Evolutionary conservation across 2,329 filamentous ascomycete species (phyloP).

Genomic region (Dactylellina cionopaga): DNA sequence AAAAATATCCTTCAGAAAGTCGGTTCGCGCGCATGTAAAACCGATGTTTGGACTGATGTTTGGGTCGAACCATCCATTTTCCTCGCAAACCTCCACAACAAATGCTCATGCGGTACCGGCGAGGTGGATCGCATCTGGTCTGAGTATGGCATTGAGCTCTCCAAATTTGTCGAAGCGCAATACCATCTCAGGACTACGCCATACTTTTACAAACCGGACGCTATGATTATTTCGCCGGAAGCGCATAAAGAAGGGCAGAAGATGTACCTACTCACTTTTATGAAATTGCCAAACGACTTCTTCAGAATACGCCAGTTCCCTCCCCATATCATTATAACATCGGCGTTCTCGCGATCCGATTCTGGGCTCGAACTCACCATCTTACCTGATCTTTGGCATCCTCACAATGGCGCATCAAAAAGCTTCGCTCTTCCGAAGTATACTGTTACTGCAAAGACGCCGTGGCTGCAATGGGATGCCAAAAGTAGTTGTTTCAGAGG

Average conservation of each 20-base stretch:
- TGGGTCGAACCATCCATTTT: conserved; percentile 18
- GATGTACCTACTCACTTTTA: conserved; percentile 30
- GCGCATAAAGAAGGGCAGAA: background rate
- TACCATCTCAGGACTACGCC: conserved; percentile 6
- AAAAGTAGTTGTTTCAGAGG: conserved; percentile 18
- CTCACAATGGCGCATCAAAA: conserved; percentile 13
- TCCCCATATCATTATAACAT: background rate
- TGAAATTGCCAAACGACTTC: background rate
- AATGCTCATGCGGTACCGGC: background rate
- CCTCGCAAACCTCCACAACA: background rate
- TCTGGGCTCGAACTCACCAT: conserved; percentile 6
- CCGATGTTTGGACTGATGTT: conserved; percentile 25
- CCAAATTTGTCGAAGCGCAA: conserved; percentile 32
- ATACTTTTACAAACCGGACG: conserved; percentile 10
- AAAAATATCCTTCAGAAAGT: background rate
- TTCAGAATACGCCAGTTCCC: conserved; percentile 23
- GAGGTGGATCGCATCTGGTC: background rate
- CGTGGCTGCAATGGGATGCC: conserved; percentile 31
- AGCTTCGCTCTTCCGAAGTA: background rate
- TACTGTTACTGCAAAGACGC: conserved; percentile 5
- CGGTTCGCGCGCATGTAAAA: background rate
- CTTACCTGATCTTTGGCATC: conserved; percentile 33
- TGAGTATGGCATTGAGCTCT: conserved; percentile 31
- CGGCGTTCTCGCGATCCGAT: background rate
- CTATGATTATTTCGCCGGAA: background rate